Percentiles rank a stretch among this genome's conserved stretches.
Conservation (phyloP, 2,329 filamentous ascomycete species). For the Pleurostoma richardsiae region DNA sequence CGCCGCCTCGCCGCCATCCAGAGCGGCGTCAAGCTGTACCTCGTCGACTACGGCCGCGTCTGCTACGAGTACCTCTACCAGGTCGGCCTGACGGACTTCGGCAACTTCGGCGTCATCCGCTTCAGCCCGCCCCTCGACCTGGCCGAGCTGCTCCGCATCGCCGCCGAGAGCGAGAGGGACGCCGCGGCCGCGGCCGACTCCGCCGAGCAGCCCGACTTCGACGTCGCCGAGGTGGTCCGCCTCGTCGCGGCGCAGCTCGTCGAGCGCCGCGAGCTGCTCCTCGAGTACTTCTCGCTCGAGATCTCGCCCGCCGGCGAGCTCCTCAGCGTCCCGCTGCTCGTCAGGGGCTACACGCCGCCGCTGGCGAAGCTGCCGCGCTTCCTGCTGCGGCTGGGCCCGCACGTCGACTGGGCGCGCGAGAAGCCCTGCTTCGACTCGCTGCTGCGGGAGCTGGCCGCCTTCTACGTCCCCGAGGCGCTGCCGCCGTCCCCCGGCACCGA, state of each 20-base stretch:
- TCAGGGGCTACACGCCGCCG: slow-evolving; percentile 84
- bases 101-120: slow-evolving; percentile 82
- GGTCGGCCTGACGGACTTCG: slow-evolving; percentile 88
- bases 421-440: slow-evolving; percentile 82
- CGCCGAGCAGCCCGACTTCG: slow-evolving; percentile 49
- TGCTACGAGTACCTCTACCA: slow-evolving; percentile 95
- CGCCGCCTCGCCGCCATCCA: slow-evolving; percentile 90
- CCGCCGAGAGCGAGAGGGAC: slow-evolving; percentile 63
- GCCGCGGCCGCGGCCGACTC: slow-evolving; percentile 16
- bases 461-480: slow-evolving; percentile 85
- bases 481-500: slow-evolving; percentile 41
- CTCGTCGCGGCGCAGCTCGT: slow-evolving; percentile 65
- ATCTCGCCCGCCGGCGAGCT: slow-evolving; percentile 75
- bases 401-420: slow-evolving; percentile 82
- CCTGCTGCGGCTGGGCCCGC: slow-evolving; percentile 79
- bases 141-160: slow-evolving; percentile 65
- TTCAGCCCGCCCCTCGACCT: slow-evolving; percentile 74
- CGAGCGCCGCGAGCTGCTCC: slow-evolving; percentile 75
- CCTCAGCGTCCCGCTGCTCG: slow-evolving; percentile 71
- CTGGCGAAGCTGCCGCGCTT: slow-evolving; percentile 86
- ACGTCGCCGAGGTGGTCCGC: slow-evolving; percentile 61
- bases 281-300: slow-evolving; percentile 87
- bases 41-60: slow-evolving; percentile 87
- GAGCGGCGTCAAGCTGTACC: slow-evolving; percentile 83
- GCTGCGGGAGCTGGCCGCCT: slow-evolving; percentile 78